Evolutionary conservation across 2,329 filamentous ascomycete genomes (phyloP), one percentile per base, ranked within the genome.

Genomic region (Botrytis medusae): DNA sequence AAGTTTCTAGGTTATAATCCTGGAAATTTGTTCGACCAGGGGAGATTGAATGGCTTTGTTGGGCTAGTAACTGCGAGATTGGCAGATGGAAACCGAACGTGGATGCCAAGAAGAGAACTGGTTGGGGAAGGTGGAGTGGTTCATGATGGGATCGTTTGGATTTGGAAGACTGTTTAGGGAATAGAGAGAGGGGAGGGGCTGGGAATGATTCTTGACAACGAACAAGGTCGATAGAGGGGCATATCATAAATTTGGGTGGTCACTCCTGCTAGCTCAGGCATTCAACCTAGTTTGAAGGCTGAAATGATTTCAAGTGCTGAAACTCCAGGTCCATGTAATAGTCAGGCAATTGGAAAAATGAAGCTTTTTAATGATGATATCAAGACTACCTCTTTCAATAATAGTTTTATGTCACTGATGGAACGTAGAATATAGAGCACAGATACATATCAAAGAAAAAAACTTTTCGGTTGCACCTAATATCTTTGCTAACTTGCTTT

Each of bases 381-480:
- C 46, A 67, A 40, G 34, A 48, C 34, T 25, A 40, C 40, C 18
- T 18, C 40, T 42, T 69, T 20, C 18, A 40, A 42, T 42, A 18
- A 18, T 25, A 20, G 20, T 29, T 65, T 48, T 9, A 37, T 37
- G 34, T n/a, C 37, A 32, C 34, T 25, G 4, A 44, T 18, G 40
- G 34, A 16, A 42, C 6, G 42, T 59, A 42, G 6, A 32, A 22
- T 22, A n/a, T 2, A 65, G 29, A 34, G 29, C 44, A 65, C 42
- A 42, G 29, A 57, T 42, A 34, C 25, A 57, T 42, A 32, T 69
- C 65, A n/a, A 29, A 46, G 25, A 22, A 61, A 62, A 62, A 71
- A 72, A 64, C 61, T 72, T 67, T 72, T 72, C 70, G 65, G 34
- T 72, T 72, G 69, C 61, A 72, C 61, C 46, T 72, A 64, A 59